Conservation (phyloP, 306 rosid species). For the Macrotyloma uniflorum region DNA sequence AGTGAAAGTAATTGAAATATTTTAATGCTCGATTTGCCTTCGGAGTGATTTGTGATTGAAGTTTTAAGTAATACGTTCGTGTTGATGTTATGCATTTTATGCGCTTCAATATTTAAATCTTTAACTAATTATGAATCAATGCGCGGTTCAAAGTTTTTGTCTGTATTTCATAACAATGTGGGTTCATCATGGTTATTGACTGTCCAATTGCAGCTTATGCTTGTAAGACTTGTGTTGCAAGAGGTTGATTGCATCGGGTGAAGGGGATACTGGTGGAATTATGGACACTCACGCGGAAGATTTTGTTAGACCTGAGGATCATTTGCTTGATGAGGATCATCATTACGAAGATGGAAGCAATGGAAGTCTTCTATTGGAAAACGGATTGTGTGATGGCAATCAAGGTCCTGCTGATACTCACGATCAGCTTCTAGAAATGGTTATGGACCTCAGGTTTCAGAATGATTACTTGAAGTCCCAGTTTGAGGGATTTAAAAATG, state of each 20-base stretch:
- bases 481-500: conserved; percentile 56
- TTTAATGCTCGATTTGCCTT: conserved; percentile 20
- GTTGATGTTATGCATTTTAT: neutral
- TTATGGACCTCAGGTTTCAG: conserved; percentile 69
- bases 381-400: conserved; percentile 47
- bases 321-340: conserved; percentile 36
- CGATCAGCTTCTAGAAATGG: conserved; percentile 71
- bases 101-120: neutral
- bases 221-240: conserved; percentile 30
- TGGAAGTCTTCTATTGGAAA: conserved; percentile 44
- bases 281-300: conserved; percentile 49
- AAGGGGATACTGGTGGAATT: conserved; percentile 44
- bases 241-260: conserved; percentile 50
- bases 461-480: conserved; percentile 88
- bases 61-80: neutral
- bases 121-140: neutral
- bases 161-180: neutral
- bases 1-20: conserved; percentile 4
- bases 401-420: conserved; percentile 46
- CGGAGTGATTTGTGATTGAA: neutral
- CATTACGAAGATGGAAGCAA: conserved; percentile 39
- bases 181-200: conserved; percentile 25
- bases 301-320: conserved; percentile 39
- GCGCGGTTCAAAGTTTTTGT: neutral
- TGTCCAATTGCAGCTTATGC: conserved; percentile 45